phyloP scores from a whole-genome alignment of 78 protist species.

The Chrysochromulina parva region DNA sequence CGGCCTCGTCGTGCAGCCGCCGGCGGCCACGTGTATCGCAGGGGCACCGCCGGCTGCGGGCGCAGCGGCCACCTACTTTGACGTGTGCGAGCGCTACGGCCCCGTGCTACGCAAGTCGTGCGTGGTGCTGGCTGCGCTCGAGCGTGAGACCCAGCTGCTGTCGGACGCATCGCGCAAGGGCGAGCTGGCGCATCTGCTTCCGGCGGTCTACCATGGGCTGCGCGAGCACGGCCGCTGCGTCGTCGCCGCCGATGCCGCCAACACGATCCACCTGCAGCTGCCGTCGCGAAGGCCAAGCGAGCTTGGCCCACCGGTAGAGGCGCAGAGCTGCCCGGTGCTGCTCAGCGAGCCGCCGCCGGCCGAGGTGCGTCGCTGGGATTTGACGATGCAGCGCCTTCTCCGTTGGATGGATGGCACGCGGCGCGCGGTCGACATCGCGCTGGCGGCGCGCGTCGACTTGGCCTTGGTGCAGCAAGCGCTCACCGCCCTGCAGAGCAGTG shows the following conservation, averaged over 20 bases:
- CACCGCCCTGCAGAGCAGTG: no score
- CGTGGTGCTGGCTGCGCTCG: background rate
- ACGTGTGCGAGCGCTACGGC: background rate
- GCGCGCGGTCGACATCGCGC: background rate
- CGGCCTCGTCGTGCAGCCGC: slow-evolving; percentile 54
- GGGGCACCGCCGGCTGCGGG: background rate
- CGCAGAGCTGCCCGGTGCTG: background rate
- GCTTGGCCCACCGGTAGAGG: background rate
- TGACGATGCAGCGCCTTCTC: background rate
- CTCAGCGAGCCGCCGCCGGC: background rate
- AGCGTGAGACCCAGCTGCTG: background rate
- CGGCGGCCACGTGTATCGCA: background rate
- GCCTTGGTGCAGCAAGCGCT: background rate
- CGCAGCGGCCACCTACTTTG: no score
- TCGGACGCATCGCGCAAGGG: background rate
- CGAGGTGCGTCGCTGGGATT: background rate
- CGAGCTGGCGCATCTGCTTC: background rate
- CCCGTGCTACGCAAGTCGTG: background rate
- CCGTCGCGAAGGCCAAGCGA: background rate
- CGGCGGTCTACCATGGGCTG: background rate
- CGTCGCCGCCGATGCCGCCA: background rate
- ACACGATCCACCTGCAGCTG: background rate
- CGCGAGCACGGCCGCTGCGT: background rate
- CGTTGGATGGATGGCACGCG: background rate
- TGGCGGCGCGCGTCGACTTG: background rate